Evolutionary conservation across 495 filamentous ascomycete genomes (phyloP).

Genomic region (Hypoxylon fuscum): DNA sequence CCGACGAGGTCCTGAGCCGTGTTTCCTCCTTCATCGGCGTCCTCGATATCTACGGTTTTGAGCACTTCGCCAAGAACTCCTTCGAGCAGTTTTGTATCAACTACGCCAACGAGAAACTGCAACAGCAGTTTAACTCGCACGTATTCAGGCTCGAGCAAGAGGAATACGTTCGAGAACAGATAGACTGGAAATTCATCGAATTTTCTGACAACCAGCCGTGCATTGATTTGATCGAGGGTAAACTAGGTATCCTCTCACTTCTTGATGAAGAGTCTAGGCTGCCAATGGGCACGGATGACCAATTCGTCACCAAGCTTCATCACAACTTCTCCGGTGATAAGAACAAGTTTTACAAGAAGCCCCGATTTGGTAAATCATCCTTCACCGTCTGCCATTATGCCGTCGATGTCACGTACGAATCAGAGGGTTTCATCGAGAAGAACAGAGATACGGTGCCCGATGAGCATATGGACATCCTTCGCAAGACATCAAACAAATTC

Average conservation of each 20-base stretch:
- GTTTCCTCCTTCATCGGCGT: slow-evolving; percentile 97
- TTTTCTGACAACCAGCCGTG: slow-evolving; percentile 99
- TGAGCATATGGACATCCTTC: slow-evolving; percentile 94
- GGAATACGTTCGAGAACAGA: slow-evolving; percentile 95
- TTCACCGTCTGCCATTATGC: slow-evolving; percentile 99
- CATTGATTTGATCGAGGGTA: slow-evolving; percentile 98
- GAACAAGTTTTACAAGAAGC: slow-evolving; percentile 98
- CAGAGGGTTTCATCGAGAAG: slow-evolving; percentile 99
- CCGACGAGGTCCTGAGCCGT: slow-evolving; percentile 82
- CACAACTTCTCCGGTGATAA: slow-evolving; percentile 92
- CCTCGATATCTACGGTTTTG: slow-evolving; percentile 99
- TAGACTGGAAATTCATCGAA: slow-evolving; percentile 99
- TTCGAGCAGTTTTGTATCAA: slow-evolving; percentile 99
- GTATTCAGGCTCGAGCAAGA: slow-evolving; percentile 99
- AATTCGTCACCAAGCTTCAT: slow-evolving; percentile 97
- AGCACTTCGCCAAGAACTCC: slow-evolving; percentile 99
- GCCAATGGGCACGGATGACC: slow-evolving; percentile 96
- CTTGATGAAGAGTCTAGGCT: slow-evolving; percentile 96
- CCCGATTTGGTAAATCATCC: slow-evolving; percentile 93
- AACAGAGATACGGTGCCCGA: slow-evolving; percentile 98
- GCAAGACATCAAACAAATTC: slow-evolving; percentile 84
- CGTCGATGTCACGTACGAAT: slow-evolving; percentile 98
- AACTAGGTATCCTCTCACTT: slow-evolving; percentile 89
- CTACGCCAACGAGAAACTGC: slow-evolving; percentile 98
- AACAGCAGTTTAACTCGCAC: slow-evolving; percentile 99